A percentile compares a stretch with the other conserved stretches of the same genome.
Conservation (phyloP, 1,139 yeast species). For the Kodamaea plutei region DNA sequence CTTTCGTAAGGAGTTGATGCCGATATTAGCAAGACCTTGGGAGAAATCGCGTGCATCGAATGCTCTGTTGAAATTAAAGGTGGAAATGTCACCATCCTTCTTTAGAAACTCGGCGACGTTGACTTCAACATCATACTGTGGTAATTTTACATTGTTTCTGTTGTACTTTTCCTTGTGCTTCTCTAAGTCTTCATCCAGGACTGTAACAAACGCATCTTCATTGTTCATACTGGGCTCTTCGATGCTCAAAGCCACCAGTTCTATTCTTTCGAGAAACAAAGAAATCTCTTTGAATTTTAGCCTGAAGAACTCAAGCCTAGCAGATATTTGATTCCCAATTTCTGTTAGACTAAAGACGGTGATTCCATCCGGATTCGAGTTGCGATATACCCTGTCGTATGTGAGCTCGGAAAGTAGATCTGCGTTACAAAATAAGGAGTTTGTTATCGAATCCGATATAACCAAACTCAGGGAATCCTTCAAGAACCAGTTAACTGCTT, state of each 20-base stretch:
- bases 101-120: conserved; percentile 3
- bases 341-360: conserved; percentile 8
- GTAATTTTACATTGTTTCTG: conserved; percentile 8
- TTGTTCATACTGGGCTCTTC: not conserved
- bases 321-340: conserved; percentile 8
- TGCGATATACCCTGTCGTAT: conserved; percentile 1
- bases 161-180: conserved; percentile 5
- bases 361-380: conserved; percentile 2
- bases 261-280: conserved; percentile 5
- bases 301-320: conserved; percentile 11
- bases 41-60: conserved; percentile 10
- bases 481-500: conserved; percentile 1
- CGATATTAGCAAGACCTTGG: conserved; percentile 9
- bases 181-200: conserved; percentile 4
- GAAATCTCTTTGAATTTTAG: conserved; percentile 15
- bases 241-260: not conserved
- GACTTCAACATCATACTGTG: conserved; percentile 11
- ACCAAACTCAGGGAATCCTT: conserved; percentile 2
- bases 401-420: conserved; percentile 2
- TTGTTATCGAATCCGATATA: conserved; percentile 4
- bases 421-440: conserved; percentile 4
- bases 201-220: conserved; percentile 1
- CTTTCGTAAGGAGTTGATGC: conserved; percentile 14
- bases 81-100: conserved; percentile 3
- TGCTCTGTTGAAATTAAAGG: conserved; percentile 4